Percentiles rank a stretch among this genome's conserved stretches.
phyloP scores from a whole-genome alignment of 768 basidiomycete genomes.

The Tephrocybe sp. region DNA sequence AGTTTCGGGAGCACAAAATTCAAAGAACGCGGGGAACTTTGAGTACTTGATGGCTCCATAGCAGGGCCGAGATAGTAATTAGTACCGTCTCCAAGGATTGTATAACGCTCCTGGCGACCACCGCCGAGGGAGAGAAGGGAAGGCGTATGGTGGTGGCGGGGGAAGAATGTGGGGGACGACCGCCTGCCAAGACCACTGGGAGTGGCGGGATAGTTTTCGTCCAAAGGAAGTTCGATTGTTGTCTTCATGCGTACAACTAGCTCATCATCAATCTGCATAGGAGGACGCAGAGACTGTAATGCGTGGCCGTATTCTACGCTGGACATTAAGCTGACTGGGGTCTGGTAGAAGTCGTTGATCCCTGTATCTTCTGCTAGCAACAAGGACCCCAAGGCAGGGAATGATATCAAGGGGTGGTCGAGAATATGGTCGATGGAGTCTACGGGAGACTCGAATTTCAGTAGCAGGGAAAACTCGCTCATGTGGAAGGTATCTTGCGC shows the following conservation, averaged over 20 bases:
- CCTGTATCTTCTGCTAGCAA: not conserved
- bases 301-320: not conserved
- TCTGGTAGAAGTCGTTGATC: not conserved
- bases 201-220: not conserved
- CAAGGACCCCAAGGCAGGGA: not conserved
- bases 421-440: not conserved
- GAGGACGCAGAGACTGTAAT: not conserved
- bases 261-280: constrained; percentile 1
- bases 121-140: not conserved
- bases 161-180: not conserved
- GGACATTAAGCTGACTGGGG: not conserved
- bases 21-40: not conserved
- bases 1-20: not conserved
- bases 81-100: not conserved
- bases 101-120: not conserved
- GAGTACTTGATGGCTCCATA: not conserved
- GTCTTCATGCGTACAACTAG: constrained; percentile 10
- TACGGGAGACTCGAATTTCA: not conserved
- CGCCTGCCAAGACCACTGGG: not conserved
- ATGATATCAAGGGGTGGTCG: not conserved
- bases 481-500: not conserved
- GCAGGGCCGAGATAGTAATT: not conserved
- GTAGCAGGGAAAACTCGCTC: too few relatives aligned
- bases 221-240: constrained; percentile 2
- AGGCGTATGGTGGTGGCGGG: not conserved